phyloP scores from a whole-genome alignment of 768 basidiomycete genomes.

The Xerocomus brunneocitrinus region DNA sequence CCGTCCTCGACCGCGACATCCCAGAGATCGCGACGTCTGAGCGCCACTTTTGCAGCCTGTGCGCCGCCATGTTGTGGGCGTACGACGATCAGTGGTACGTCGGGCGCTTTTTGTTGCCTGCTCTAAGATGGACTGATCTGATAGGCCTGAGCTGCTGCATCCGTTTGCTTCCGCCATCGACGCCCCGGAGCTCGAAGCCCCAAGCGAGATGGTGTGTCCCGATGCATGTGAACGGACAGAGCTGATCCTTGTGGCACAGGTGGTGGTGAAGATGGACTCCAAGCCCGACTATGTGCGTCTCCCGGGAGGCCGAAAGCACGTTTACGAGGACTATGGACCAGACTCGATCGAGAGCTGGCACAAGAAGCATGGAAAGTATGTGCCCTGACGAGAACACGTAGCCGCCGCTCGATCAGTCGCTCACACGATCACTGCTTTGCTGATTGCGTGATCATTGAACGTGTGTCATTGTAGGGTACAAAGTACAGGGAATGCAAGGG shows the following conservation, averaged over 20 bases:
- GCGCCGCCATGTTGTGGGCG: constrained; percentile 64
- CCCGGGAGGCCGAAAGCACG: constrained; percentile 53
- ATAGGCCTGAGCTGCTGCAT: constrained; percentile 56
- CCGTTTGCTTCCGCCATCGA: constrained; percentile 69
- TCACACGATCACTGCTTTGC: no score
- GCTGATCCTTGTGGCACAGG: constrained; percentile 27
- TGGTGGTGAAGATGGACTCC: constrained; percentile 42
- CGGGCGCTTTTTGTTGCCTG: no score
- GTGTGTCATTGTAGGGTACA: constrained; percentile 1
- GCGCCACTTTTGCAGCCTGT: constrained; percentile 59
- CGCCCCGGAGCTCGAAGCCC: constrained; percentile 48
- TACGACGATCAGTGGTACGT: constrained; percentile 53
- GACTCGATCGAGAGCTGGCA: constrained; percentile 59
- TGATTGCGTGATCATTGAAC: not conserved
- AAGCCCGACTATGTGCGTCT: constrained; percentile 59
- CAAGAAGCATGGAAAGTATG: constrained; percentile 44
- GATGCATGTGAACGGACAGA: not conserved
- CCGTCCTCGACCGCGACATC: constrained; percentile 54
- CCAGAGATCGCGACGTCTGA: constrained; percentile 48
- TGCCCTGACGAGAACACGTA: constrained; percentile 5
- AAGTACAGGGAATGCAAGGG: constrained; percentile 9
- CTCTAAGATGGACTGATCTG: no score
- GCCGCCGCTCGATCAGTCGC: no score
- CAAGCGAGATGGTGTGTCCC: constrained; percentile 43
- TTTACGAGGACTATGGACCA: constrained; percentile 40